A percentile compares a stretch with the other conserved stretches of the same genome.
These are phyloP conservation scores for Xylaria longipes DNA, from an alignment of 495 filamentous ascomycete species.

Conservation along the genomic window DNA sequence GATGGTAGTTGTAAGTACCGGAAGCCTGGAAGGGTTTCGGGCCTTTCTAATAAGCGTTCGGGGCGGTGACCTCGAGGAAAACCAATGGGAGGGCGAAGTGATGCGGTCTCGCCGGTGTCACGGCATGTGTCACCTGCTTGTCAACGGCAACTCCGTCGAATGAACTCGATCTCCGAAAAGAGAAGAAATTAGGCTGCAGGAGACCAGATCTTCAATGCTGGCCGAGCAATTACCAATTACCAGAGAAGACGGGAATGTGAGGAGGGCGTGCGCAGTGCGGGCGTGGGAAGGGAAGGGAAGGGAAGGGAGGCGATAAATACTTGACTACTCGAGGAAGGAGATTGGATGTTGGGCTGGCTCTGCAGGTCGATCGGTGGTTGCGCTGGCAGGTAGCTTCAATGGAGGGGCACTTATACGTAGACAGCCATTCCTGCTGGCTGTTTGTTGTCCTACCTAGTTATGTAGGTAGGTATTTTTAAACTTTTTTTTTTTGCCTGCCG, in stretches of 20 bases:
- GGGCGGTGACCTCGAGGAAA: conserved; percentile 12
- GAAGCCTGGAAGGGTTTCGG: conserved; percentile 19
- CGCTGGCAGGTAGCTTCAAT: not conserved
- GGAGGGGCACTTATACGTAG: not conserved
- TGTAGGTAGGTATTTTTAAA: conserved; percentile 6
- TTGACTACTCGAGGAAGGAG: not conserved
- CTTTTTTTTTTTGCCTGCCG: conserved; percentile 2
- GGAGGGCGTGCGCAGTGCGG: not conserved
- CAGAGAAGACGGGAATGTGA: not conserved
- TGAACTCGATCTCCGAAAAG: conserved; percentile 1
- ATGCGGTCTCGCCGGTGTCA: conserved; percentile 17
- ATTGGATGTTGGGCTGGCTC: conserved; percentile 1
- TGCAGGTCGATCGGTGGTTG: conserved; percentile 1
- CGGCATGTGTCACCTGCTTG: conserved; percentile 25
- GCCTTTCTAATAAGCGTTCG: conserved; percentile 14
- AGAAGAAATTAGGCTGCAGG: not conserved
- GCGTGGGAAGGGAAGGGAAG: conserved; percentile 4
- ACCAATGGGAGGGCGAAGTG: conserved; percentile 20
- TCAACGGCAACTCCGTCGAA: conserved; percentile 22
- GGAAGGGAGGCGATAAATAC: conserved; percentile 16
- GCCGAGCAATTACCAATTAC: not conserved
- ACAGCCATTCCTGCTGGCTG: conserved; percentile 1
- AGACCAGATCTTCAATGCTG: not conserved
- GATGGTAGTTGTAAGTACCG: conserved; percentile 16
- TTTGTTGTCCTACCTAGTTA: conserved; percentile 2